phyloP scores from a whole-genome alignment of 2,329 filamentous ascomycete species.

The Tolypocladium pustulatum region DNA sequence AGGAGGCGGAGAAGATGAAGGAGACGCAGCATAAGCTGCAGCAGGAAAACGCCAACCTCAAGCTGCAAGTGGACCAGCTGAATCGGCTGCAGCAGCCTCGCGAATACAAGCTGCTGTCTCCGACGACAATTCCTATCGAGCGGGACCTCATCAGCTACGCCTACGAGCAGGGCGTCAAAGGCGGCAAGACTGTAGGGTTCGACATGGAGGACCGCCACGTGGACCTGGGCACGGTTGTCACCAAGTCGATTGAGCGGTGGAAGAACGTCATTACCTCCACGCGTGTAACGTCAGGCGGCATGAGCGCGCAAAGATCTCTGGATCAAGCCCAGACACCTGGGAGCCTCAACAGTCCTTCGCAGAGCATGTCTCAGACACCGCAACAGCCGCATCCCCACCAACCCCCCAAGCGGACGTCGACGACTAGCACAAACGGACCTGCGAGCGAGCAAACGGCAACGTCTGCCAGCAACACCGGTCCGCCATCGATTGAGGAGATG shows the following conservation, averaged over 20 bases:
- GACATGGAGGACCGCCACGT: conserved; percentile 38
- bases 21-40: conserved; percentile 37
- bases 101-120: conserved; percentile 44
- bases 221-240: conserved; percentile 40
- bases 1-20: conserved; percentile 41
- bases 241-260: conserved; percentile 50
- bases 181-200: conserved; percentile 31
- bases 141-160: conserved; percentile 35
- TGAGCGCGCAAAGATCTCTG: conserved; percentile 39
- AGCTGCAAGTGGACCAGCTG: conserved; percentile 47
- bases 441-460: conserved; percentile 21
- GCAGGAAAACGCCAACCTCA: conserved; percentile 48
- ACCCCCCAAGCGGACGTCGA: conserved; percentile 19
- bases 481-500: conserved; percentile 33
- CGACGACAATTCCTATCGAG: conserved; percentile 41
- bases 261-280: conserved; percentile 47
- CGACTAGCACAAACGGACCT: conserved; percentile 23
- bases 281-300: conserved; percentile 30
- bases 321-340: conserved; percentile 19
- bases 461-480: conserved; percentile 22
- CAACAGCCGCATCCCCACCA: conserved; percentile 11
- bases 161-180: conserved; percentile 33
- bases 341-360: conserved; percentile 11
- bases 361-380: conserved; percentile 12
- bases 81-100: conserved; percentile 48